These are phyloP conservation scores for Gilbertella persicaria DNA, from an alignment of 371 early-diverging fungal genomes.

Conservation along the genomic window DNA sequence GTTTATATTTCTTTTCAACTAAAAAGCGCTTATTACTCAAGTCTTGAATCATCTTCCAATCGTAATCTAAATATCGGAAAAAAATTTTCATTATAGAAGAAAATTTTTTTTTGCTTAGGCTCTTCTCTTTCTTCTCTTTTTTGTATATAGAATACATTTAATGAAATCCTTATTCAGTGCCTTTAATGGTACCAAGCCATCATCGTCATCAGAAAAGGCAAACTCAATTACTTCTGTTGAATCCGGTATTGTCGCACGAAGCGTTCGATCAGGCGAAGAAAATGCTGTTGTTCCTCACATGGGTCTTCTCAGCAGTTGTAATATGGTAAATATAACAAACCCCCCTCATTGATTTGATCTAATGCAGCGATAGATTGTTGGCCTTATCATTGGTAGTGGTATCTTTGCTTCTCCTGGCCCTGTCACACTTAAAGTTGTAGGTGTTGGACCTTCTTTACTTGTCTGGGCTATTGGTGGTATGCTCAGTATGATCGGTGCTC, in stretches of 20 bases:
- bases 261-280: not conserved
- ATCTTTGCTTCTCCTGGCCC: constrained; percentile 68
- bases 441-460: constrained; percentile 47
- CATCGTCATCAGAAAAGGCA: constrained; percentile 12
- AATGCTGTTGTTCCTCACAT: constrained; percentile 29
- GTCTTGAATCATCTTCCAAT: not conserved
- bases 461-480: constrained; percentile 60
- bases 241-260: constrained; percentile 1
- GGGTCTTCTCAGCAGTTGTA: constrained; percentile 38
- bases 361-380: constrained; percentile 60
- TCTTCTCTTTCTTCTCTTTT: not conserved
- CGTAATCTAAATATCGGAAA: too few species aligned
- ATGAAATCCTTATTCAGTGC: not conserved
- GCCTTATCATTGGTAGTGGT: constrained; percentile 62
- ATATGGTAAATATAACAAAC: constrained; percentile 29
- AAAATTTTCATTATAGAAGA: too few species aligned
- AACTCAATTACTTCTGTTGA: constrained; percentile 30
- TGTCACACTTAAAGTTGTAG: constrained; percentile 44
- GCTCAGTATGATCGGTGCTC: constrained; percentile 54
- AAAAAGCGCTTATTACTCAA: too few species aligned
- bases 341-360: constrained; percentile 1
- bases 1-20: too few species aligned
- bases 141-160: not conserved
- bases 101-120: not conserved
- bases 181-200: not conserved